Conservation (phyloP, 2,329 filamentous ascomycete genomes). For the Diaporthe sp. region DNA sequence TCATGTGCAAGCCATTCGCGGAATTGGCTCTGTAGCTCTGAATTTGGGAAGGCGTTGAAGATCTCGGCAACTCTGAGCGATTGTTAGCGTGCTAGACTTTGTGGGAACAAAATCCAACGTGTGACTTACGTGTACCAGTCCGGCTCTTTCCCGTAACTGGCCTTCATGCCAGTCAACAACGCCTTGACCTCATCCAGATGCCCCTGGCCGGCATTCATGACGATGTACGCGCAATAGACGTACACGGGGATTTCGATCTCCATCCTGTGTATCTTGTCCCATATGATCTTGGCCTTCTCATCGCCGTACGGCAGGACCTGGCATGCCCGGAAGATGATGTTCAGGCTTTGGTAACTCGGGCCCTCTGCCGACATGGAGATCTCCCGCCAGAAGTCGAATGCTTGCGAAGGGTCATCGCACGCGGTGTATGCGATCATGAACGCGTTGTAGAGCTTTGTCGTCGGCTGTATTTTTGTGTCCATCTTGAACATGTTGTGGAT, state of each 20-base stretch:
- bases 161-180: conserved; percentile 75
- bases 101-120: not conserved
- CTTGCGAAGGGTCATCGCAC: conserved; percentile 74
- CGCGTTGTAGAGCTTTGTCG: conserved; percentile 83
- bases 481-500: conserved; percentile 96
- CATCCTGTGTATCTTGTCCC: conserved; percentile 78
- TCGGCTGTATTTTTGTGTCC: conserved; percentile 82
- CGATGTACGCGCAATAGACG: conserved; percentile 83
- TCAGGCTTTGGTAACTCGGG: conserved; percentile 83
- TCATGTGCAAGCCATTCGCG: conserved; percentile 36
- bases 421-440: conserved; percentile 88
- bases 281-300: conserved; percentile 74
- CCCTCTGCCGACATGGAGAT: conserved; percentile 89
- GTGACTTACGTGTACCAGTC: conserved; percentile 73
- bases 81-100: conserved; percentile 1
- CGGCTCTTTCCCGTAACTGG: conserved; percentile 75
- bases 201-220: conserved; percentile 80
- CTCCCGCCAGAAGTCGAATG: conserved; percentile 85
- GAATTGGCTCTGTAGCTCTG: conserved; percentile 33
- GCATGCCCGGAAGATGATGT: conserved; percentile 84
- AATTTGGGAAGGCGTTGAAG: conserved; percentile 34
- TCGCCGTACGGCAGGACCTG: conserved; percentile 72
- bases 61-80: conserved; percentile 31
- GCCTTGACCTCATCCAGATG: conserved; percentile 76
- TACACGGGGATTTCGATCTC: conserved; percentile 81